phyloP scores from a whole-genome alignment of 495 filamentous ascomycete genomes.

The Pseudotulostoma volvatum region DNA sequence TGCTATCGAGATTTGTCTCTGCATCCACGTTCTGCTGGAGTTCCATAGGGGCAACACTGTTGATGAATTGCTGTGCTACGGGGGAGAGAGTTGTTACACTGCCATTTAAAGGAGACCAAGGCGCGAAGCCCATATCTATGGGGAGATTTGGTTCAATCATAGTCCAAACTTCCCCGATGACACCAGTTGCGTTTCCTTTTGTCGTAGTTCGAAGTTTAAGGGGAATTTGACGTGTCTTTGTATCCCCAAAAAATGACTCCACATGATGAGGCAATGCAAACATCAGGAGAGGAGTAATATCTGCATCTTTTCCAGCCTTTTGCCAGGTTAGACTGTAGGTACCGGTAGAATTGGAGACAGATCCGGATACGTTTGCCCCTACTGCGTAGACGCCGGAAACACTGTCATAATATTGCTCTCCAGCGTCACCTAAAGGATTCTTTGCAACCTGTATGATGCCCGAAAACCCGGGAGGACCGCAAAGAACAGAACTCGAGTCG shows the following conservation, averaged over 20 bases:
- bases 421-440: constrained; percentile 38
- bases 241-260: constrained; percentile 48
- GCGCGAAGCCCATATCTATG: constrained; percentile 51
- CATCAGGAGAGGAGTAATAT: constrained; percentile 48
- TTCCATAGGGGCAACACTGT: constrained; percentile 44
- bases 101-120: constrained; percentile 47
- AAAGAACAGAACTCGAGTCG: constrained; percentile 26
- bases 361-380: constrained; percentile 43
- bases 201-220: constrained; percentile 65
- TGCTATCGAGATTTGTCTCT: constrained; percentile 66
- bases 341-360: constrained; percentile 38
- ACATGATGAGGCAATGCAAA: constrained; percentile 83
- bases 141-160: constrained; percentile 63
- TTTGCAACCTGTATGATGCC: constrained; percentile 77
- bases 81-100: constrained; percentile 33
- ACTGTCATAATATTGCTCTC: constrained; percentile 54
- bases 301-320: constrained; percentile 41
- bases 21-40: constrained; percentile 50
- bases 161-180: constrained; percentile 63
- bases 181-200: constrained; percentile 62
- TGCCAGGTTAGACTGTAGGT: constrained; percentile 57
- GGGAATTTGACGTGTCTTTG: constrained; percentile 34
- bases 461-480: constrained; percentile 36
- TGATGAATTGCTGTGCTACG: constrained; percentile 36
- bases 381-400: constrained; percentile 60